Evolutionary conservation across 345 rosid species (phyloP).

Genomic region (Iberis pinnata): DNA sequence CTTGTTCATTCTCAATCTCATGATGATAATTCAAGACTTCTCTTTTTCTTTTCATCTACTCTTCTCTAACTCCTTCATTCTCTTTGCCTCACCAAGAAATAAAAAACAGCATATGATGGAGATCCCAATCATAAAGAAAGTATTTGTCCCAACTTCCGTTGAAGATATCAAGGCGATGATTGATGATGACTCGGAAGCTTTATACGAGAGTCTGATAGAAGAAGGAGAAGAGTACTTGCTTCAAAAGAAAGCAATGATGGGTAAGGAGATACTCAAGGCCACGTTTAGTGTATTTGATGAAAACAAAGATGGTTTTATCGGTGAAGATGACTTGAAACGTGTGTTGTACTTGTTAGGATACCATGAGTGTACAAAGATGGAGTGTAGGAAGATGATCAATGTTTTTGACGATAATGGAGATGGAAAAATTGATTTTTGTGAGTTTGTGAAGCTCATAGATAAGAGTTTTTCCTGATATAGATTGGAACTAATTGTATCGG

Average conservation of each 20-base stretch:
- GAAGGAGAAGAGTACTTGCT: conserved; percentile 32
- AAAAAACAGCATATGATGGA: conserved; percentile 2
- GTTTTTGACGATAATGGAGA: conserved; percentile 46
- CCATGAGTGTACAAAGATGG: conserved; percentile 36
- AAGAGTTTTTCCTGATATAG: conserved; percentile 32
- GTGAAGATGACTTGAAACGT: conserved; percentile 43
- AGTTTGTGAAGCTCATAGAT: conserved; percentile 43
- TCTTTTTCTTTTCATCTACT: conserved; percentile 25
- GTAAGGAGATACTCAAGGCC: conserved; percentile 37
- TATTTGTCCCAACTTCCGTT: neutral
- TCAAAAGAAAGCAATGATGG: conserved; percentile 38
- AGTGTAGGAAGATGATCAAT: conserved; percentile 50
- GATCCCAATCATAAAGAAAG: conserved; percentile 7
- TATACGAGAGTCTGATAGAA: conserved; percentile 23
- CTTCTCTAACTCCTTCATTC: conserved; percentile 9
- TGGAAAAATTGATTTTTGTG: conserved; percentile 44
- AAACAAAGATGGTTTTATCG: conserved; percentile 62
- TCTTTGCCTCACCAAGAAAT: conserved; percentile 5
- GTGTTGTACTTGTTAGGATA: conserved; percentile 36
- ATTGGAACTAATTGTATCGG: neutral
- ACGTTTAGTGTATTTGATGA: conserved; percentile 52
- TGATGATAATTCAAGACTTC: conserved; percentile 26
- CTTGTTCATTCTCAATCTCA: conserved; percentile 23
- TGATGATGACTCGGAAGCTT: conserved; percentile 26
- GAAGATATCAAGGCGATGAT: conserved; percentile 37